Evolutionary conservation across 176 grass and related monocot genomes (phyloP).

Genomic region (Rhipidocladum racemiflorum): DNA sequence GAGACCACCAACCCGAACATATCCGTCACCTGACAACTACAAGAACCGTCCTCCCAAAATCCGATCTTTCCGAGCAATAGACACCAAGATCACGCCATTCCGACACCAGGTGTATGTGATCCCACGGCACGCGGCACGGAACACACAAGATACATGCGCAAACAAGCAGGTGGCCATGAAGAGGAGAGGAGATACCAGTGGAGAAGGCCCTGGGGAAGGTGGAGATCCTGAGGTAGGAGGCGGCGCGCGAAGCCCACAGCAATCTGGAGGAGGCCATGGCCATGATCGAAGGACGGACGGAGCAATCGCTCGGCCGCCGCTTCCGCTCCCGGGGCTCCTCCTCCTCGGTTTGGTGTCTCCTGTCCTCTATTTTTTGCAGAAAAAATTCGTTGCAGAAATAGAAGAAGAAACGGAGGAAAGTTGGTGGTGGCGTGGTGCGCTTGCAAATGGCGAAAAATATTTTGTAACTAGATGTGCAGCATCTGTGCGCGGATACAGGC

Average conservation of each 20-base stretch:
- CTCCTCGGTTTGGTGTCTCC: slow-evolving; percentile 25
- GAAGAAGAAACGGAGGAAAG: background rate
- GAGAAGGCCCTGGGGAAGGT: slow-evolving; percentile 78
- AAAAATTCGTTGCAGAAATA: background rate
- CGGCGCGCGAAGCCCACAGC: slow-evolving; percentile 88
- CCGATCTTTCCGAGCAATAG: background rate
- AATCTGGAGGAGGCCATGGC: slow-evolving; percentile 58
- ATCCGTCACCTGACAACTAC: background rate
- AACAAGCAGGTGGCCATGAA: background rate
- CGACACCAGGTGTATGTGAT: background rate
- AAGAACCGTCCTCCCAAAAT: slow-evolving; percentile 16
- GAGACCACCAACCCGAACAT: background rate
- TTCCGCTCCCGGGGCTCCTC: background rate
- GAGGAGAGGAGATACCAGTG: slow-evolving; percentile 43
- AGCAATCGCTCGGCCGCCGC: slow-evolving; percentile 23
- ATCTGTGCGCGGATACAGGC: too few relatives aligned
- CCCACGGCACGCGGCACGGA: background rate
- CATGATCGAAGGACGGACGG: slow-evolving; percentile 23
- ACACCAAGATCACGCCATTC: background rate
- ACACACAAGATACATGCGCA: background rate
- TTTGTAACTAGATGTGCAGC: too few relatives aligned
- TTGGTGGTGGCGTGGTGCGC: slow-evolving; percentile 33
- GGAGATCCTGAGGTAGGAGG: slow-evolving; percentile 90
- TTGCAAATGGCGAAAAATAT: background rate
- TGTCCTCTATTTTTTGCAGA: background rate